phyloP scores from a whole-genome alignment of 768 basidiomycete species.

The Sporobolomyces pararoseus region DNA sequence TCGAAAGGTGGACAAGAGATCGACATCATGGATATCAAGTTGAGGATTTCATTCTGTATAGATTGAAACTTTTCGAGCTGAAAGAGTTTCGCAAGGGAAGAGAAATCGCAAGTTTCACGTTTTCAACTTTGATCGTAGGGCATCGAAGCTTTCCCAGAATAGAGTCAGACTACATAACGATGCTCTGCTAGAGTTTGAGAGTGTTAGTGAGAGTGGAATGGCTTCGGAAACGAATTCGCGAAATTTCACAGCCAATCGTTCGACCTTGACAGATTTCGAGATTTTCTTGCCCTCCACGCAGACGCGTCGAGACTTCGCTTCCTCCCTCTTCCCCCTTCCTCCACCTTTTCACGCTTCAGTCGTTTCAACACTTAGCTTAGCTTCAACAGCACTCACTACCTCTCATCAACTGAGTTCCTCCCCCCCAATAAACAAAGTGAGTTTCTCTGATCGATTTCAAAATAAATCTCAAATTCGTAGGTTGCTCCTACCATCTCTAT shows the following conservation, averaged over 20 bases:
- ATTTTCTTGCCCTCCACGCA: not conserved
- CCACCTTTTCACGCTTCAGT: constrained; percentile 1
- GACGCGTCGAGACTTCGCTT: not conserved
- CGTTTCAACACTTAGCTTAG: not conserved
- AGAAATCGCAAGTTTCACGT: too few relatives aligned
- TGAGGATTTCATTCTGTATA: not conserved
- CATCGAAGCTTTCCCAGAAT: too few relatives aligned
- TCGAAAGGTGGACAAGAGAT: not conserved
- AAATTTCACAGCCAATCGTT: not conserved
- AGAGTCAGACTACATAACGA: not conserved
- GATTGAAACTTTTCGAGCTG: not conserved
- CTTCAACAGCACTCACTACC: not conserved
- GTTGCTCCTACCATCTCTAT: too few relatives aligned
- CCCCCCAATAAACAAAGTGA: constrained; percentile 1
- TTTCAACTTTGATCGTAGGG: too few relatives aligned
- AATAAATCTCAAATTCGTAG: too few relatives aligned
- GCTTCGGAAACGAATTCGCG: constrained; percentile 4
- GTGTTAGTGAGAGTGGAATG: too few relatives aligned
- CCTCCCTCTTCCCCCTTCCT: not conserved
- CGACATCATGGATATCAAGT: not conserved
- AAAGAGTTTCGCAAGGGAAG: too few relatives aligned
- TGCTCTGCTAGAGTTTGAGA: too few relatives aligned
- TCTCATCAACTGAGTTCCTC: not conserved
- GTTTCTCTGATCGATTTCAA: not conserved
- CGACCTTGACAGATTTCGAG: too few relatives aligned